A percentile compares a stretch with the other conserved stretches of the same genome.
Evolutionary conservation across 805 yeast species (phyloP).

Genomic region (Saturnispora mendoncae): DNA sequence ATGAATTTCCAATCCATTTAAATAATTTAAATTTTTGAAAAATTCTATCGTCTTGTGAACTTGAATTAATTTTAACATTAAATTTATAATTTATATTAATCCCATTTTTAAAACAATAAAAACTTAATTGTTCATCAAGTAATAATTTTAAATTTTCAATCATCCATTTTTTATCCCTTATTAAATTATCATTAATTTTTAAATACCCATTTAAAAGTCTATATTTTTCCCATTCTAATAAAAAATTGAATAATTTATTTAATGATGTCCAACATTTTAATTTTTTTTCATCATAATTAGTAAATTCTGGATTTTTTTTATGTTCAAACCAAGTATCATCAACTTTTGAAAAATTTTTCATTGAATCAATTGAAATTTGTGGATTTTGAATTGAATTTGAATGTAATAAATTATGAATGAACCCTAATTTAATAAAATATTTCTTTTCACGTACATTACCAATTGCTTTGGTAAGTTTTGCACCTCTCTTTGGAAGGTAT

Average conservation of each 20-base stretch:
- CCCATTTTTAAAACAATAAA: constrained; percentile 20
- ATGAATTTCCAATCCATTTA: constrained; percentile 22
- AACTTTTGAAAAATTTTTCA: constrained; percentile 10
- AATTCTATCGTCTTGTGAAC: constrained; percentile 25
- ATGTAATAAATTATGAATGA: constrained; percentile 13
- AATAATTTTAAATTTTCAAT: constrained; percentile 21
- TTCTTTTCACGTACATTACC: constrained; percentile 7
- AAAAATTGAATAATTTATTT: constrained; percentile 19
- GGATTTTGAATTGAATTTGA: background rate
- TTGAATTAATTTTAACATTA: constrained; percentile 18
- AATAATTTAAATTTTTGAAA: constrained; percentile 25
- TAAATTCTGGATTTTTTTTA: constrained; percentile 7
- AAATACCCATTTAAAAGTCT: constrained; percentile 18
- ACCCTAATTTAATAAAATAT: constrained; percentile 14
- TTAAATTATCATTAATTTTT: constrained; percentile 2
- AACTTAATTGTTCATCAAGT: constrained; percentile 27
- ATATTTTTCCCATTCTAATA: constrained; percentile 19
- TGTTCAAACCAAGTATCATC: constrained; percentile 13
- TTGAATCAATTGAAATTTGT: constrained; percentile 13
- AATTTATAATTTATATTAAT: constrained; percentile 24
- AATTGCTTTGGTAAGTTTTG: constrained; percentile 8
- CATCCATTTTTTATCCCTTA: constrained; percentile 16
- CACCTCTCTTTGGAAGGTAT: constrained; percentile 14
- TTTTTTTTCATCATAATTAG: constrained; percentile 9
- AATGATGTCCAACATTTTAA: constrained; percentile 14